These are phyloP conservation scores for Nigrospora sphaerica DNA, from an alignment of 2,329 filamentous ascomycete species.

Conservation along the genomic window DNA sequence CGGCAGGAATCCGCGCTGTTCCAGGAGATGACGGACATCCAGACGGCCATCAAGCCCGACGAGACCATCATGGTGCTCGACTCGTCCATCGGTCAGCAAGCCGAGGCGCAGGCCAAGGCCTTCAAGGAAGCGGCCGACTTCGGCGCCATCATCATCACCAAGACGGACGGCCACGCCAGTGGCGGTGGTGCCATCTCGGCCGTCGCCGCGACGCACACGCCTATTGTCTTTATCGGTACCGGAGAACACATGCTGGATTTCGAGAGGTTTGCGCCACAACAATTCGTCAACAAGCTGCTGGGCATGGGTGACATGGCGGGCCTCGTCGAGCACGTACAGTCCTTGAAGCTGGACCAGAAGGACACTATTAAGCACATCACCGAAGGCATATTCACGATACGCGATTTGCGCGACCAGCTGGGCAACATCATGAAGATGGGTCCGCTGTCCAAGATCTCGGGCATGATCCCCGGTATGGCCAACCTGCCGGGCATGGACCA, in stretches of 20 bases:
- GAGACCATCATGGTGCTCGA: constrained; percentile 99
- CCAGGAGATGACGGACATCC: constrained; percentile 96
- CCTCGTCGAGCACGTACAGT: constrained; percentile 92
- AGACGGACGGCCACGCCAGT: constrained; percentile 91
- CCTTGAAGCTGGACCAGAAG: constrained; percentile 91
- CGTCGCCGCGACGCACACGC: constrained; percentile 90
- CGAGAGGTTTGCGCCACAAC: constrained; percentile 84
- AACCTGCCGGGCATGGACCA: constrained; percentile 74
- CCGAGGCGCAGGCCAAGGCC: constrained; percentile 87
- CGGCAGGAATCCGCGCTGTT: constrained; percentile 92
- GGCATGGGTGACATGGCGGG: constrained; percentile 98
- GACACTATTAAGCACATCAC: constrained; percentile 99
- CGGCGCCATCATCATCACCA: constrained; percentile 97
- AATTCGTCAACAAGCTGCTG: constrained; percentile 87
- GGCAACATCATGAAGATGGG: constrained; percentile 99
- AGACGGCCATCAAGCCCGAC: constrained; percentile 80
- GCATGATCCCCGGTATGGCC: constrained; percentile 95
- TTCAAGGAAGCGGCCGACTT: constrained; percentile 98
- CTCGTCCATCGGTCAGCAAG: constrained; percentile 91
- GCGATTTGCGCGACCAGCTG: constrained; percentile 90
- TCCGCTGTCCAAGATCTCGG: constrained; percentile 91
- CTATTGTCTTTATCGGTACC: constrained; percentile 96
- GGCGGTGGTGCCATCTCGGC: constrained; percentile 97
- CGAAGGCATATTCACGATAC: constrained; percentile 91
- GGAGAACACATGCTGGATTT: constrained; percentile 96